Conservation (phyloP, 257 asterid species). For the Lithospermum erythrorhizon region DNA sequence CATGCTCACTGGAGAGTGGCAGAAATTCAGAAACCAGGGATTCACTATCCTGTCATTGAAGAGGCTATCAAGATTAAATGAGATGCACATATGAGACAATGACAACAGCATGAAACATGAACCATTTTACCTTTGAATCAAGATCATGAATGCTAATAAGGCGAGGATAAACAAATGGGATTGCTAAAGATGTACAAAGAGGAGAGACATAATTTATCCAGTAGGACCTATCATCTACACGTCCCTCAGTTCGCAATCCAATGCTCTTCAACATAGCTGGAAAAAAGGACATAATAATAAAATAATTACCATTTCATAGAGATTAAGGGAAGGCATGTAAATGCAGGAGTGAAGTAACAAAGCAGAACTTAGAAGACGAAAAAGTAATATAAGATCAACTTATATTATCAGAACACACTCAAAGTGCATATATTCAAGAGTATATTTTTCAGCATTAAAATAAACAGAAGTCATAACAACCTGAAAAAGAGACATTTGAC, state of each 20-base stretch:
- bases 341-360: neutral
- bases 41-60: conserved; percentile 59
- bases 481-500: neutral
- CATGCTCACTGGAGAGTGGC: conserved; percentile 80
- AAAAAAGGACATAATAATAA: conserved; percentile 12
- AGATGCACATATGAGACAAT: conserved; percentile 2
- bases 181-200: conserved; percentile 69
- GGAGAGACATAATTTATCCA: conserved; percentile 84
- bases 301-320: neutral
- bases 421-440: neutral
- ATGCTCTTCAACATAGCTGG: conserved; percentile 83
- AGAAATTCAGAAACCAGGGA: conserved; percentile 55
- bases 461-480: neutral
- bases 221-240: conserved; percentile 79
- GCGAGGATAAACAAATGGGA: conserved; percentile 90
- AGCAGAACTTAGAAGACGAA: neutral
- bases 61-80: neutral
- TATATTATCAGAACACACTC: neutral
- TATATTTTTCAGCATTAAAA: neutral
- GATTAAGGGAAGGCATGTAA: neutral
- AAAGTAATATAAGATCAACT: neutral
- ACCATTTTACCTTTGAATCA: conserved; percentile 44
- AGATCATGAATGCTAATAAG: conserved; percentile 85
- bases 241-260: conserved; percentile 82
- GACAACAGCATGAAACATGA: neutral